A percentile compares a stretch with the other conserved stretches of the same genome.
Conservation (phyloP, 129 eudicot species). For the Helianthus annuus region HanXRQr2.0-SUNRISE NC_035446.2:157185019-157185518, state of each 20-base stretch:
- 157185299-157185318: no score
- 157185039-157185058: slow-evolving; percentile 16
- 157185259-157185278: neutral
- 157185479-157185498: no score
- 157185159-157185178: slow-evolving; percentile 7
- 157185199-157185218: neutral
- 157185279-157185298: neutral
- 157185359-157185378: no score
- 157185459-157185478: no score
- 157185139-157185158: slow-evolving; percentile 56
- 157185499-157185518: no score
- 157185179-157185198: neutral
- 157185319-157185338: no score
- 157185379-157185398: no score
- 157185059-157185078: slow-evolving; percentile 39
- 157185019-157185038: neutral
- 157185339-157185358: no score
- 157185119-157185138: slow-evolving; percentile 54
- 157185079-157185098: slow-evolving; percentile 29
- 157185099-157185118: slow-evolving; percentile 65
- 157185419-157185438: no score
- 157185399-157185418: no score
- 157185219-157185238: neutral
- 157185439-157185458: no score
- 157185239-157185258: neutral